Conservation (phyloP, 306 rosid genomes). For the Arachis hypogaea region DNA sequence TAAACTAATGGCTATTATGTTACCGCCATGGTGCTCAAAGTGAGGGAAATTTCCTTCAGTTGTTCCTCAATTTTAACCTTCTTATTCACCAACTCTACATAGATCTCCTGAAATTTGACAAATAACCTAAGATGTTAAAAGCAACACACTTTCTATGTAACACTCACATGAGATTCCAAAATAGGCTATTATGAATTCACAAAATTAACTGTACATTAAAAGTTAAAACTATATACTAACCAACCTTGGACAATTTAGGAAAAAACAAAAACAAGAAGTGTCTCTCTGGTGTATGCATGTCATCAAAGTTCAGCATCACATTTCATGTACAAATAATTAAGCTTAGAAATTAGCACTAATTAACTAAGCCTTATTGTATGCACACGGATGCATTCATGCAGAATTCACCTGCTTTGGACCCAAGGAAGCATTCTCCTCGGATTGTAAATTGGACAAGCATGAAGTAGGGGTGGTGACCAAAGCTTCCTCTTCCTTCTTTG, state of each 20-base stretch:
- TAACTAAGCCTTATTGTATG: neutral
- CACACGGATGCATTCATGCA: neutral
- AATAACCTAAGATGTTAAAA: neutral
- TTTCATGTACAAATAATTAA: too few relatives aligned
- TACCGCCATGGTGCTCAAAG: conserved; percentile 70
- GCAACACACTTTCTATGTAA: too few relatives aligned
- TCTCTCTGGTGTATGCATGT: too few relatives aligned
- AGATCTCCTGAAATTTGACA: conserved; percentile 52
- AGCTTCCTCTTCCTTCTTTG: conserved; percentile 52
- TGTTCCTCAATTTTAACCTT: conserved; percentile 66
- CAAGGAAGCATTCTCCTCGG: conserved; percentile 46
- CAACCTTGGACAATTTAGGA: too few relatives aligned
- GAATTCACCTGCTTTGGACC: conserved; percentile 56
- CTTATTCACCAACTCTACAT: conserved; percentile 48
- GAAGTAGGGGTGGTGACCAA: conserved; percentile 49
- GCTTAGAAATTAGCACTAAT: neutral
- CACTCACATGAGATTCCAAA: neutral
- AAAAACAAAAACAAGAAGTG: too few relatives aligned
- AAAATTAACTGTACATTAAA: too few relatives aligned
- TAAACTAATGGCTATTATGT: conserved; percentile 3
- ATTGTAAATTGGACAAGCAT: conserved; percentile 40
- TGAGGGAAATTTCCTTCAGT: conserved; percentile 52
- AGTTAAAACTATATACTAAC: too few relatives aligned
- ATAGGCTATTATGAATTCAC: neutral
- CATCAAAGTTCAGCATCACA: too few relatives aligned